Evolutionary conservation across 2,329 filamentous ascomycete species (phyloP).

Genomic region (Talaromyces islandicus): DNA sequence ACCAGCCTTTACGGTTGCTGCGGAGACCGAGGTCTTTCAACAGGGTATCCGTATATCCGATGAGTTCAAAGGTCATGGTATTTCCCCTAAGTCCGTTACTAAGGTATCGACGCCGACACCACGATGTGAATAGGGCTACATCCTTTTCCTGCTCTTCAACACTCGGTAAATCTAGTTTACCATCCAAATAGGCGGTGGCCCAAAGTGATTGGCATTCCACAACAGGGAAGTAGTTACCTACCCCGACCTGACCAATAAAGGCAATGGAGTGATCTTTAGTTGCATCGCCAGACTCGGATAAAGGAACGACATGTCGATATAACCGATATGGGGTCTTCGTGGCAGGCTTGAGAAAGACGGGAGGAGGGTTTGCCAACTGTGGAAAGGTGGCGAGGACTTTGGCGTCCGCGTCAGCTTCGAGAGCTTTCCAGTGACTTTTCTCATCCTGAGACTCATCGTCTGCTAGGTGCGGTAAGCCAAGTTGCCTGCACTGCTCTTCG

Average conservation of each 20-base stretch:
- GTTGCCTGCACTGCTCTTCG: slow-evolving; percentile 5
- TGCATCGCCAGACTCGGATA: slow-evolving; percentile 2
- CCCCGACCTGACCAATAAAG: slow-evolving; percentile 7
- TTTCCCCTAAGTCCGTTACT: slow-evolving; percentile 1
- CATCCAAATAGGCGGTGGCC: slow-evolving; percentile 5
- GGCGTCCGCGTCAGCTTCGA: slow-evolving; percentile 2
- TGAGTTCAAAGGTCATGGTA: slow-evolving; percentile 5
- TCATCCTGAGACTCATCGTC: slow-evolving; percentile 1
- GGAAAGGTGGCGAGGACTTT: slow-evolving; percentile 5
- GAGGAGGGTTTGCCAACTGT: slow-evolving; percentile 4
- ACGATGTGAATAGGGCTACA: slow-evolving; percentile 5
- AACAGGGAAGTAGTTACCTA: slow-evolving; percentile 8
- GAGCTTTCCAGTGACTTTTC: neutral
- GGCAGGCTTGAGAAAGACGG: slow-evolving; percentile 1
- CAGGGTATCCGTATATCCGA: slow-evolving; percentile 5
- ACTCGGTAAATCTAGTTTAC: slow-evolving; percentile 3
- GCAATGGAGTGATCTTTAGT: slow-evolving; percentile 7
- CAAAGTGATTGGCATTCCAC: slow-evolving; percentile 8
- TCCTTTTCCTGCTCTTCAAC: slow-evolving; percentile 4
- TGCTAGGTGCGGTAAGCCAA: slow-evolving; percentile 3
- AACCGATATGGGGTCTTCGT: slow-evolving; percentile 4
- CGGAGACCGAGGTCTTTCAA: slow-evolving; percentile 1
- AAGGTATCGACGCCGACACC: slow-evolving; percentile 4
- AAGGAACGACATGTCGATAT: slow-evolving; percentile 6
- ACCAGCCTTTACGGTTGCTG: slow-evolving; percentile 4